Evolutionary conservation across 1,284 basidiomycete genomes (phyloP).

Genomic region (Melampsora allii-populina): DNA sequence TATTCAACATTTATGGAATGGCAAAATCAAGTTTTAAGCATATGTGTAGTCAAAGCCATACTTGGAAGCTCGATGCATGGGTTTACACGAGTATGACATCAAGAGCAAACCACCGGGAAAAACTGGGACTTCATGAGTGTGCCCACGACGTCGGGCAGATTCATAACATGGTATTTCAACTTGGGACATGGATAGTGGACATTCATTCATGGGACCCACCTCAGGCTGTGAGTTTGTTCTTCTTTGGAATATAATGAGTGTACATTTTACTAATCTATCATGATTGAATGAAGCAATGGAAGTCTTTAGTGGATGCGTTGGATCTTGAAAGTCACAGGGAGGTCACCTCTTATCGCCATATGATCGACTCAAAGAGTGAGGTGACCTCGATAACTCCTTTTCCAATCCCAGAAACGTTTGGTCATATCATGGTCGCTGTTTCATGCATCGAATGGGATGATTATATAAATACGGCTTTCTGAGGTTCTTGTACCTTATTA

Average conservation of each 20-base stretch:
- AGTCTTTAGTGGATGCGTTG: neutral
- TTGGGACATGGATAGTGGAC: neutral
- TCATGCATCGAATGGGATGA: no score
- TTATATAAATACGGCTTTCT: neutral
- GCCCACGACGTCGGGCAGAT: no score
- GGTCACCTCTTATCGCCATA: neutral
- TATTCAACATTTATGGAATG: no score
- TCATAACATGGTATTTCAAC: neutral
- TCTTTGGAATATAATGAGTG: neutral
- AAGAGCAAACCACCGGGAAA: no score
- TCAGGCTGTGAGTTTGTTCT: neutral
- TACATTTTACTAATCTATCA: neutral
- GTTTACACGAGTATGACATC: no score
- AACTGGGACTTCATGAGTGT: no score
- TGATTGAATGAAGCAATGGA: constrained; percentile 1
- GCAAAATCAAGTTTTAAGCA: no score
- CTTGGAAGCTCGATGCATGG: no score
- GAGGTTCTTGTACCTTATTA: neutral
- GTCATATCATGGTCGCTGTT: no score
- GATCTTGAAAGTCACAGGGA: neutral
- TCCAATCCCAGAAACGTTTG: no score
- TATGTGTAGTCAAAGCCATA: no score
- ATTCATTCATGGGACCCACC: constrained; percentile 5
- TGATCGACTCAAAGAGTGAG: constrained; percentile 9
- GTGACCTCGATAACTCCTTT: neutral